Conservation (phyloP, 2,329 filamentous ascomycete species). For the Ustulina deusta region DNA sequence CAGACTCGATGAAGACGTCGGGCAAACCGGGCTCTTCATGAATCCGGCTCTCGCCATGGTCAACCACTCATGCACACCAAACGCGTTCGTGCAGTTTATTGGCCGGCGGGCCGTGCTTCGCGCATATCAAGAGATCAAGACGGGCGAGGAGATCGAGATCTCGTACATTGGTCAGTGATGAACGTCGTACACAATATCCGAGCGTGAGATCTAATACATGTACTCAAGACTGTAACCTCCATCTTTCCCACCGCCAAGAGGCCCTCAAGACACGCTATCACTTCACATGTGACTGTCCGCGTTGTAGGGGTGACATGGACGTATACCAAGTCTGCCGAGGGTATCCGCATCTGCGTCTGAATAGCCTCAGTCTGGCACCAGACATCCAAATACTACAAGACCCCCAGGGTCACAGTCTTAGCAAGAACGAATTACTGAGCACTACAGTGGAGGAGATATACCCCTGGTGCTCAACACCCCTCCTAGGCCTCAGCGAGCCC, state of each 20-base stretch:
- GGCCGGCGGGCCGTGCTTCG: conserved; percentile 64
- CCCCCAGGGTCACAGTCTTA: conserved; percentile 48
- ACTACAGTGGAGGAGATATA: conserved; percentile 50
- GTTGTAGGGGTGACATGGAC: conserved; percentile 64
- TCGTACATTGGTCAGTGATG: conserved; percentile 67
- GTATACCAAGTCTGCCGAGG: conserved; percentile 64
- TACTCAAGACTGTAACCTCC: conserved; percentile 61
- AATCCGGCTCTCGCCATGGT: conserved; percentile 68
- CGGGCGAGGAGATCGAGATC: conserved; percentile 69
- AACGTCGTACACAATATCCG: too few species aligned
- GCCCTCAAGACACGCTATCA: conserved; percentile 61
- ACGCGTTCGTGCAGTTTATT: conserved; percentile 68
- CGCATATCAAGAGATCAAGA: conserved; percentile 61
- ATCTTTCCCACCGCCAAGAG: conserved; percentile 57
- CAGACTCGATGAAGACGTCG: conserved; percentile 64
- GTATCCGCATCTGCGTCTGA: conserved; percentile 58
- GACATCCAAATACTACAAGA: conserved; percentile 52
- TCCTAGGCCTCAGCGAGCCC: conserved; percentile 16
- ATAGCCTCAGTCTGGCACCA: conserved; percentile 59
- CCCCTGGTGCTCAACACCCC: conserved; percentile 43
- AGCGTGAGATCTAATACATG: conserved; percentile 19
- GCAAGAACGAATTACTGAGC: conserved; percentile 43
- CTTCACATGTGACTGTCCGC: conserved; percentile 64
- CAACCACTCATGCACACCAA: conserved; percentile 73
- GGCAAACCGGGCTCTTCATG: conserved; percentile 66